A percentile compares a stretch with the other conserved stretches of the same genome.
Conservation (phyloP, 148 eudicot genomes). For the Fagopyrum esculentum region DNA sequence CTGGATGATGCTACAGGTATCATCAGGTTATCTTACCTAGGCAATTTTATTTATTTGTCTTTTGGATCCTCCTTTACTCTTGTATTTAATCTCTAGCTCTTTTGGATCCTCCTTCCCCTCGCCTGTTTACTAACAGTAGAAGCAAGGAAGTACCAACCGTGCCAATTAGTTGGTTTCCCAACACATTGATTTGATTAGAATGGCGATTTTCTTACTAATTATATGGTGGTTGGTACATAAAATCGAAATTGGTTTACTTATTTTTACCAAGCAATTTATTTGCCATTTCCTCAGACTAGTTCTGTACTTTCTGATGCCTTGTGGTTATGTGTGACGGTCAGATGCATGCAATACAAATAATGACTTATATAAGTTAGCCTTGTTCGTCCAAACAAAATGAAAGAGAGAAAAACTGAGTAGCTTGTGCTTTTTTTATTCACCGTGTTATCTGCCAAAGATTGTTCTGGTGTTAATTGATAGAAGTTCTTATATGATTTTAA, state of each 20-base stretch:
- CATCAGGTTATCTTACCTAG: no score
- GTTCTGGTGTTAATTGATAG: neutral
- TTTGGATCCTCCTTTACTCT: no score
- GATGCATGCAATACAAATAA: neutral
- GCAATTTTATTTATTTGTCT: no score
- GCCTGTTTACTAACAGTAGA: no score
- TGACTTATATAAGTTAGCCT: neutral
- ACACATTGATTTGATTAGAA: no score
- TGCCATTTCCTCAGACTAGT: neutral
- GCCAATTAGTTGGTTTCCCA: no score
- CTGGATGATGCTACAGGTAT: no score
- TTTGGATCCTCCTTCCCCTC: no score
- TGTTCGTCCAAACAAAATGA: neutral
- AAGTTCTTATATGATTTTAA: neutral
- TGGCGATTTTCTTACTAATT: no score
- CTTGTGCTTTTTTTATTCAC: neutral
- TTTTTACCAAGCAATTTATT: neutral
- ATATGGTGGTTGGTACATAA: no score
- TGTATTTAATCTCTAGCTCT: no score
- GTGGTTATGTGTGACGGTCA: neutral
- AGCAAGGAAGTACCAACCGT: no score
- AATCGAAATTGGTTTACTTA: neutral
- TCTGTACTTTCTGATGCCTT: neutral
- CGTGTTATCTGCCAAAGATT: neutral
- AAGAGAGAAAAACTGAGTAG: neutral